phyloP scores from a whole-genome alignment of 148 eudicot genomes.

The Chenopodium quinoa region DNA sequence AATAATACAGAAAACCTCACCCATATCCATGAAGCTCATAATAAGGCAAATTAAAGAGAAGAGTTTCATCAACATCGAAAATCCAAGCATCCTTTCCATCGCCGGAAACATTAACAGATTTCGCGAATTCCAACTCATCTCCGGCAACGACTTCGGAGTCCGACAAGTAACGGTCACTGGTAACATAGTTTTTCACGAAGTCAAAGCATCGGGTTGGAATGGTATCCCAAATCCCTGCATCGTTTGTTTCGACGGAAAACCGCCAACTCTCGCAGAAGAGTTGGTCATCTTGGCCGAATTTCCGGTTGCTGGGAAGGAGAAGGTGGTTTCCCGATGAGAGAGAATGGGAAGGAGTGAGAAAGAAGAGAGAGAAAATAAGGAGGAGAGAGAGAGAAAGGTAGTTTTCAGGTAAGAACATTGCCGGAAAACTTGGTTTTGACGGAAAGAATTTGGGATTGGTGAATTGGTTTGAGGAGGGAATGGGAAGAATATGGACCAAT shows the following conservation, averaged over 20 bases:
- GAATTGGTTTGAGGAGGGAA: not conserved
- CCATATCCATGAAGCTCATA: constrained; percentile 59
- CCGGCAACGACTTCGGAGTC: constrained; percentile 51
- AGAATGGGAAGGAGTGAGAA: constrained; percentile 20
- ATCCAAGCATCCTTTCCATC: constrained; percentile 75
- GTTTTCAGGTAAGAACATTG: constrained; percentile 22
- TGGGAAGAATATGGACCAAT: too few species aligned
- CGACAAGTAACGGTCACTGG: constrained; percentile 43
- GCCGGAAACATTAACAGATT: constrained; percentile 33
- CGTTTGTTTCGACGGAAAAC: constrained; percentile 67
- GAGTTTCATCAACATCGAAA: constrained; percentile 84
- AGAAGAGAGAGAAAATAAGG: constrained; percentile 24
- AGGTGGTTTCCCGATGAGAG: constrained; percentile 24
- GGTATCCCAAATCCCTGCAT: constrained; percentile 48
- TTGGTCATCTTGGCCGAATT: constrained; percentile 21
- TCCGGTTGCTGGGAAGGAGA: constrained; percentile 9
- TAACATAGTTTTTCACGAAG: constrained; percentile 51
- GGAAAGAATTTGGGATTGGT: not conserved
- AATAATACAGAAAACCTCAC: constrained; percentile 24
- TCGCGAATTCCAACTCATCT: constrained; percentile 43
- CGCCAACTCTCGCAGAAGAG: constrained; percentile 76
- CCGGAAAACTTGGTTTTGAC: constrained; percentile 17
- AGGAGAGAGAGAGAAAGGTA: constrained; percentile 16
- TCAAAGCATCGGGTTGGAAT: constrained; percentile 47
- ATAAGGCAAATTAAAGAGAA: constrained; percentile 63